Conservation (phyloP, 2,329 filamentous ascomycete genomes). For the Phialemoniopsis sp. region DNA sequence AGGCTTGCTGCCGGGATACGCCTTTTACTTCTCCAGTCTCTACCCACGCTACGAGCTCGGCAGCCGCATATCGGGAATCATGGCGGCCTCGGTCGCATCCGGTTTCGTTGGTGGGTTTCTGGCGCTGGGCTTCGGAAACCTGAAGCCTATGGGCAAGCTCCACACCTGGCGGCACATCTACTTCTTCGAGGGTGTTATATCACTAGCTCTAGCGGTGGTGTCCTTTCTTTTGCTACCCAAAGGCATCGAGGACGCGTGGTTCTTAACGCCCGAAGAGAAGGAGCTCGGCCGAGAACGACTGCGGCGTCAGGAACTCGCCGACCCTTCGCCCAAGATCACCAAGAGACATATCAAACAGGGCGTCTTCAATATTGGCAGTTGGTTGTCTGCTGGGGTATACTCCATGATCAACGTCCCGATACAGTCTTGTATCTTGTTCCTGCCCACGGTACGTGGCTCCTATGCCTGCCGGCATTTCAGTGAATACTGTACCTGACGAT, state of each 20-base stretch:
- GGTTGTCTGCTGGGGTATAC: conserved; percentile 59
- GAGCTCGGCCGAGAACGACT: conserved; percentile 41
- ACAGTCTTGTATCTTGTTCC: conserved; percentile 62
- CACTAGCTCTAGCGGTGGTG: conserved; percentile 45
- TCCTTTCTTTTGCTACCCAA: conserved; percentile 53
- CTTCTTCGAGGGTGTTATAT: conserved; percentile 55
- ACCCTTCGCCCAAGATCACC: conserved; percentile 39
- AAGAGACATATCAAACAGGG: conserved; percentile 63
- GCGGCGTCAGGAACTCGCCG: conserved; percentile 26
- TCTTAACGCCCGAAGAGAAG: conserved; percentile 48
- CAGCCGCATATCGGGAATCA: conserved; percentile 62
- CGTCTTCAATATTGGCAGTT: conserved; percentile 54
- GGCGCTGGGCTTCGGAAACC: conserved; percentile 57
- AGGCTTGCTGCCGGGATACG: conserved; percentile 62
- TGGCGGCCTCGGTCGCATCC: conserved; percentile 61
- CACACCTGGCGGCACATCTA: conserved; percentile 61
- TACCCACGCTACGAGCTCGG: conserved; percentile 58
- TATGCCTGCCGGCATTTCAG: too few relatives aligned
- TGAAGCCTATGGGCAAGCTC: conserved; percentile 48
- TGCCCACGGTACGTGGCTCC: too few relatives aligned
- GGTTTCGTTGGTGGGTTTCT: conserved; percentile 62
- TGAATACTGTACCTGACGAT: too few relatives aligned
- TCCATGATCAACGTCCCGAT: conserved; percentile 54
- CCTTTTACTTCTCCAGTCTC: conserved; percentile 61
- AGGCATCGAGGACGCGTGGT: conserved; percentile 45